A percentile compares a stretch with the other conserved stretches of the same genome.
These are phyloP conservation scores for Kodamaea jinghongensis DNA, from an alignment of 805 yeast species.

Conservation along the genomic window DNA sequence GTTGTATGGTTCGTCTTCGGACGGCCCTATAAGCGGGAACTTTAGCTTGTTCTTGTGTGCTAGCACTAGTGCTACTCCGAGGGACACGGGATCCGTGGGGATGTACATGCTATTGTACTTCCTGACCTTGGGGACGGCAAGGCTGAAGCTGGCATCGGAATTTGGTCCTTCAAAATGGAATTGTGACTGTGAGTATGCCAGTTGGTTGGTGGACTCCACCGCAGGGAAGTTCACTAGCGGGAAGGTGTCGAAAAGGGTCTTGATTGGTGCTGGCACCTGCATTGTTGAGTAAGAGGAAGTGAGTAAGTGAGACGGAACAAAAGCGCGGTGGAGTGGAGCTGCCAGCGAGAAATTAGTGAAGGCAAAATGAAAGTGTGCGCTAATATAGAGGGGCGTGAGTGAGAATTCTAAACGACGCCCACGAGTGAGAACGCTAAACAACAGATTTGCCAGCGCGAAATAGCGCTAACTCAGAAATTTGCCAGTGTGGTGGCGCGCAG, in stretches of 20 bases:
- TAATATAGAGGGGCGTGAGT: no score
- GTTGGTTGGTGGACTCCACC: constrained; percentile 17
- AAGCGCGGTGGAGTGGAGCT: no score
- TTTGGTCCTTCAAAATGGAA: constrained; percentile 15
- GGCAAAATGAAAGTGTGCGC: no score
- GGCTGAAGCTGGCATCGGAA: constrained; percentile 34
- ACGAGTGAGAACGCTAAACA: no score
- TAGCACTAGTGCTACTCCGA: constrained; percentile 45
- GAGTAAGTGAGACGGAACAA: no score
- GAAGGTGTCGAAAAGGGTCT: constrained; percentile 47
- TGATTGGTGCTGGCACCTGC: constrained; percentile 41
- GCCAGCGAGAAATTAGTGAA: no score
- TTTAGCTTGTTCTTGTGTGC: constrained; percentile 42
- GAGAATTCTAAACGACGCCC: no score
- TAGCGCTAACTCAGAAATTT: no score
- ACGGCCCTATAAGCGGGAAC: constrained; percentile 35
- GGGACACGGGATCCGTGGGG: constrained; percentile 61
- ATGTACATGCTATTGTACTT: constrained; percentile 28
- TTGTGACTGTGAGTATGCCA: constrained; percentile 15
- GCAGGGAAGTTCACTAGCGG: constrained; percentile 48
- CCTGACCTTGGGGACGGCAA: constrained; percentile 53
- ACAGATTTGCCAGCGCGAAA: no score
- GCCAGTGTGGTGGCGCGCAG: no score
- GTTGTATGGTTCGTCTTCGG: no score
- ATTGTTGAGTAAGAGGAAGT: constrained; percentile 13